Conservation (phyloP, 2,329 filamentous ascomycete genomes). For the Fusarium napiforme region DNA sequence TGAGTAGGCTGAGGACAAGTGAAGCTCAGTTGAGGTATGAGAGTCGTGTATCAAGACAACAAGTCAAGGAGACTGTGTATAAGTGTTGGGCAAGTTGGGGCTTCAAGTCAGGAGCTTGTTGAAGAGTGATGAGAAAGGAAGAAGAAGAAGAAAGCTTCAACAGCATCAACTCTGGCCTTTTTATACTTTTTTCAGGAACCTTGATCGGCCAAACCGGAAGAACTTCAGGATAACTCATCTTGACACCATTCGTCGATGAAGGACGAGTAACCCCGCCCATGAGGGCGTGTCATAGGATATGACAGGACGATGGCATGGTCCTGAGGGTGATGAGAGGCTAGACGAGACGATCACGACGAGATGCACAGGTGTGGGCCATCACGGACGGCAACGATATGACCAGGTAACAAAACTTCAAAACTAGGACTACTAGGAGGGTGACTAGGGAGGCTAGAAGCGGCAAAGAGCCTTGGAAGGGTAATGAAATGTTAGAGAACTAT, state of each 20-base stretch:
- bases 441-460: constrained; percentile 47
- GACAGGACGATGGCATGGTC: constrained; percentile 50
- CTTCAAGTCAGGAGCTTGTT: constrained; percentile 33
- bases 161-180: constrained; percentile 64
- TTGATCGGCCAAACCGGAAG: constrained; percentile 50
- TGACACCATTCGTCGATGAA: constrained; percentile 57
- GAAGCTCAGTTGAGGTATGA: constrained; percentile 30
- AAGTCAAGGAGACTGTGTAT: constrained; percentile 37
- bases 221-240: constrained; percentile 56
- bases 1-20: constrained; percentile 32
- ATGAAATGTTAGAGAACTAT: constrained; percentile 33
- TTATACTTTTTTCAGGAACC: constrained; percentile 69
- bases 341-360: constrained; percentile 49
- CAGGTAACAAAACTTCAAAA: constrained; percentile 35
- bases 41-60: constrained; percentile 28
- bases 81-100: constrained; percentile 27
- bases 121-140: constrained; percentile 60
- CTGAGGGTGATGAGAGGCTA: constrained; percentile 44
- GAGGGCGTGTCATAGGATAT: constrained; percentile 43
- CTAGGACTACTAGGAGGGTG: constrained; percentile 45
- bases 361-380: constrained; percentile 50
- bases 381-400: constrained; percentile 42
- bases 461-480: constrained; percentile 32
- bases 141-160: constrained; percentile 59
- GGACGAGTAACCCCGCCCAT: constrained; percentile 55